phyloP scores from a whole-genome alignment of 2,329 filamentous ascomycete genomes.

The Hymenoscyphus albidus region DNA sequence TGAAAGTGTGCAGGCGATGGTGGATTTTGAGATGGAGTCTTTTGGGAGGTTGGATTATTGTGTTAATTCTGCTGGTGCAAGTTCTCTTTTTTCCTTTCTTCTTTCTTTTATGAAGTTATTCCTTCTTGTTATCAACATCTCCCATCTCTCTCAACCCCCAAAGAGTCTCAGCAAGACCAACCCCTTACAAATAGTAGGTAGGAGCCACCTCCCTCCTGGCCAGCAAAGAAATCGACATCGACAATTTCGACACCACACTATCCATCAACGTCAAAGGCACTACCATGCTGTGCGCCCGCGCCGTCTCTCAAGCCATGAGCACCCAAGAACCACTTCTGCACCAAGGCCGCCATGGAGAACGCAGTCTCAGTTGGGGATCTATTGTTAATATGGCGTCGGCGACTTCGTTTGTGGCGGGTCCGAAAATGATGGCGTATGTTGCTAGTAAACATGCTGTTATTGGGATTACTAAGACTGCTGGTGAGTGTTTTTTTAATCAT shows the following conservation, averaged over 20 bases:
- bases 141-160: too few species aligned
- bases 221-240: slow-evolving; percentile 24
- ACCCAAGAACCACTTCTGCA: slow-evolving; percentile 14
- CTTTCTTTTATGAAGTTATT: too few species aligned
- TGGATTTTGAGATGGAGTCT: slow-evolving; percentile 37
- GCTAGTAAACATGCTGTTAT: slow-evolving; percentile 32
- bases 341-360: slow-evolving; percentile 12
- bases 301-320: slow-evolving; percentile 27
- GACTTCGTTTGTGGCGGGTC: slow-evolving; percentile 17
- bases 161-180: too few species aligned
- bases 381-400: slow-evolving; percentile 59
- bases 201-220: slow-evolving; percentile 12
- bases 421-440: slow-evolving; percentile 19
- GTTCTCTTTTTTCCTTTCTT: background rate
- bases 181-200: background rate
- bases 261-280: slow-evolving; percentile 36
- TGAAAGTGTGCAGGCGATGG: slow-evolving; percentile 27
- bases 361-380: slow-evolving; percentile 40
- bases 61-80: slow-evolving; percentile 46
- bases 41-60: slow-evolving; percentile 51
- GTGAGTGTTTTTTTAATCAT: slow-evolving; percentile 4
- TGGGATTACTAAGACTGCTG: slow-evolving; percentile 26
- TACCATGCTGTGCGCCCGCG: slow-evolving; percentile 34
- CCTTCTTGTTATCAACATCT: background rate
- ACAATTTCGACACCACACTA: slow-evolving; percentile 31